Evolutionary conservation across 208 protist genomes (phyloP), one percentile per base, ranked within the genome.

Genomic region (Crithidia sp.): DNA sequence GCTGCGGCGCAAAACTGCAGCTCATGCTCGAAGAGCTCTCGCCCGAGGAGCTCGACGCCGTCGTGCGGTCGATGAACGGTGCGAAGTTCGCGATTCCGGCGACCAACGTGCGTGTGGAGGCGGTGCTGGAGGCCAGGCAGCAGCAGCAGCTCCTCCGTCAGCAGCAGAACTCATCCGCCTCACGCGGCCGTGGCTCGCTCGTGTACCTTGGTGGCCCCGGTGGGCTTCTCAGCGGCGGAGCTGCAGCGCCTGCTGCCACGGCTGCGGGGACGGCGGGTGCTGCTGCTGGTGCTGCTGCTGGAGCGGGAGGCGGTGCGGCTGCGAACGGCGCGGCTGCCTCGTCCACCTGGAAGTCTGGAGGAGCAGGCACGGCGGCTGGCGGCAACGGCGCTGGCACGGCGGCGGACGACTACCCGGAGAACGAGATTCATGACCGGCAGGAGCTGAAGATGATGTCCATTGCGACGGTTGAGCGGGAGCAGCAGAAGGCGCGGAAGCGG

Each of bases 401-500:
- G 3, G 19, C 77, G 45, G 88, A 94, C 37, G 87, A 95, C 68
- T 95, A 91, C 76, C 90, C 89, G 37, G 91, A 97, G 41, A 94
- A 94, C 67, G 93, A 97, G 45, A 89, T 95, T 52, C 89, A 92
- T 54, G 87, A 94, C 70, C 83, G 93, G 16, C 74, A 91, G 17
- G 89, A 95, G 67, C 77, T 97, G 55, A 97, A 97, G 79, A 88
- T 94, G 83, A 94, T 97, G 88, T 86, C 91, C 37, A 70, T 90
- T n/a, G 92, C 88, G 9, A 88, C 89, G 17, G 93, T 97, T 40
- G 89, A 95, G 78, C 71, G 91, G 50, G 93, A 96, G 83, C 76
- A 84, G 58, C 95, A 95, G 87, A 96, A 96, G 84, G 84, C 81
- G 45, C 91, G 91, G 60, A 81, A 86, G 60, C 77, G 80, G 64